Percentiles rank a stretch among this genome's conserved stretches.
phyloP scores from a whole-genome alignment of 192 early-diverging fungal genomes.

The Backusella parvicylindrica region DNA sequence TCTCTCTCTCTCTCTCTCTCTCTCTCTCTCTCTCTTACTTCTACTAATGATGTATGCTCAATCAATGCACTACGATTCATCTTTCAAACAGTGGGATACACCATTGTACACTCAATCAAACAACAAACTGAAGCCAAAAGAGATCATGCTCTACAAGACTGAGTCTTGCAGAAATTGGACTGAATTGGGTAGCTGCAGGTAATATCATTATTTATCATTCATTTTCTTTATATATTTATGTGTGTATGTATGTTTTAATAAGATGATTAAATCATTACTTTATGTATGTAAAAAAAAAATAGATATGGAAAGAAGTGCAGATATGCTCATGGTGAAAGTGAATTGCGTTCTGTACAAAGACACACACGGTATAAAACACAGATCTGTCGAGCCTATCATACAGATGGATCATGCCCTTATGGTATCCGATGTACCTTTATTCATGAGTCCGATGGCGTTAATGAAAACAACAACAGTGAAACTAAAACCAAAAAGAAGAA shows the following conservation, averaged over 20 bases:
- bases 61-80: neutral
- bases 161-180: slow-evolving; percentile 48
- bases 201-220: slow-evolving; percentile 8
- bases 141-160: slow-evolving; percentile 42
- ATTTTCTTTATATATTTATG: neutral
- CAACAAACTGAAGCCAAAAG: slow-evolving; percentile 28
- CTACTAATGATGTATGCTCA: neutral
- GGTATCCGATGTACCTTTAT: slow-evolving; percentile 95
- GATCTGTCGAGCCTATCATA: slow-evolving; percentile 87
- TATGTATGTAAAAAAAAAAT: slow-evolving; percentile 6
- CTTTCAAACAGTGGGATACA: neutral
- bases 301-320: slow-evolving; percentile 92
- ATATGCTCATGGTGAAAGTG: slow-evolving; percentile 84
- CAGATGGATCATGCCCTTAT: slow-evolving; percentile 90
- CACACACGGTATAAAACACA: slow-evolving; percentile 96
- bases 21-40: neutral
- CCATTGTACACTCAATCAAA: neutral
- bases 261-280: neutral
- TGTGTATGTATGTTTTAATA: neutral
- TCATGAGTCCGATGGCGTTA: slow-evolving; percentile 45
- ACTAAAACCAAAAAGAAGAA: neutral
- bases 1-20: neutral
- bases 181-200: slow-evolving; percentile 43
- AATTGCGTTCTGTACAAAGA: slow-evolving; percentile 77
- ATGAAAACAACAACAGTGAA: neutral